These are phyloP conservation scores for Fraxinus albicans DNA, from an alignment of 305 asterid genomes.

Conservation along the genomic window DNA sequence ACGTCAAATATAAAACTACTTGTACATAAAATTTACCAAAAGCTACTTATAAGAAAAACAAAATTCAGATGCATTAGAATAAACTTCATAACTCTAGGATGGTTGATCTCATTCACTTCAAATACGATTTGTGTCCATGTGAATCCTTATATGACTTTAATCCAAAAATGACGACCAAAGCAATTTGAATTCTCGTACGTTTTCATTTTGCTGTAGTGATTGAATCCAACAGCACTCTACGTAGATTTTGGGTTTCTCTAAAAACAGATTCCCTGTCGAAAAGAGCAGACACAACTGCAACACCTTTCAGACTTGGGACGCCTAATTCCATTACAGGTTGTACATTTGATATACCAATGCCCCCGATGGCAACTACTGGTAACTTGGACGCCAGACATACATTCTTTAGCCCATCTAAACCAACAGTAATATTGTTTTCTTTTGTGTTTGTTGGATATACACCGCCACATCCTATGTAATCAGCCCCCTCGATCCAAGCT, in stretches of 20 bases:
- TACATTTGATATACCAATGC: conserved; percentile 67
- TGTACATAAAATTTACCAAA: background rate
- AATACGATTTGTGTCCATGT: background rate
- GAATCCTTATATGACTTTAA: background rate
- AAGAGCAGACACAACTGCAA: conserved; percentile 89
- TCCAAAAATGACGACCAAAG: background rate
- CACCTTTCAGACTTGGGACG: conserved; percentile 62
- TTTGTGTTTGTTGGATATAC: conserved; percentile 88
- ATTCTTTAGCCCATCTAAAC: conserved; percentile 73
- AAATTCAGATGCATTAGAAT: background rate
- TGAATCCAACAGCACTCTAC: conserved; percentile 35
- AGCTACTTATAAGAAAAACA: background rate
- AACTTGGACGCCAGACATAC: conserved; percentile 69
- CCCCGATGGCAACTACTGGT: conserved; percentile 96
- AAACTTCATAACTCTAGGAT: background rate
- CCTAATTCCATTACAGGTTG: conserved; percentile 59
- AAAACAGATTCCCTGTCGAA: conserved; percentile 75
- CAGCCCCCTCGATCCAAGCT: conserved; percentile 89
- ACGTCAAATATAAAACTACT: background rate
- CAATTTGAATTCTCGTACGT: background rate
- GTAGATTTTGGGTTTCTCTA: conserved; percentile 53
- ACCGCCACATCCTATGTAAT: conserved; percentile 93
- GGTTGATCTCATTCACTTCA: background rate
- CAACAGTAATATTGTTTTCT: conserved; percentile 63
- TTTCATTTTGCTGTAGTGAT: conserved; percentile 25